Conservation (phyloP, 1,284 basidiomycete species). For the Boletus sp. region DNA sequence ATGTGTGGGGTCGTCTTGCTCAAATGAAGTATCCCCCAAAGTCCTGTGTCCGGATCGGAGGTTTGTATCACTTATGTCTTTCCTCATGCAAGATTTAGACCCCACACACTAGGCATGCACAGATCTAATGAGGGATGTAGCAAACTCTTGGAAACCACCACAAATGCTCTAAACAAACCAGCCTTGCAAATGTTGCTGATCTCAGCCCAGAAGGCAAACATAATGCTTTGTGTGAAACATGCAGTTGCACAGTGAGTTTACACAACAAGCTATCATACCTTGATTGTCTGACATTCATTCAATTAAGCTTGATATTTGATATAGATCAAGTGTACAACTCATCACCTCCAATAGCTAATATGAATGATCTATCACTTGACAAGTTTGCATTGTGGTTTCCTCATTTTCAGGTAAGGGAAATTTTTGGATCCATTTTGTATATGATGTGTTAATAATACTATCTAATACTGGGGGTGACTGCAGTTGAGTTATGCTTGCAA, state of each 20-base stretch:
- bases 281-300: neutral
- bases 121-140: constrained; percentile 2
- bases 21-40: constrained; percentile 1
- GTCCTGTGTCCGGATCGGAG: neutral
- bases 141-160: constrained; percentile 3
- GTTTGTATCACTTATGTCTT: neutral
- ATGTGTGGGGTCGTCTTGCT: constrained; percentile 1
- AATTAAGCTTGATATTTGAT: neutral
- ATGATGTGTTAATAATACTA: neutral
- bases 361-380: neutral
- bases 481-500: too few species aligned
- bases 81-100: neutral
- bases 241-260: neutral
- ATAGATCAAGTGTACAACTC: neutral
- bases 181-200: constrained; percentile 5
- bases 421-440: neutral
- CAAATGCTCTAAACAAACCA: neutral
- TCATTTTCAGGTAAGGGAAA: neutral
- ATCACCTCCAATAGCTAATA: too few species aligned
- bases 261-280: neutral
- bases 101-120: constrained; percentile 9
- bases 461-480: too few species aligned
- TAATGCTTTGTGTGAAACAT: constrained; percentile 5
- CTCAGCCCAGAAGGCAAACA: constrained; percentile 5
- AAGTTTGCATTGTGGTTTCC: constrained; percentile 3